Base-by-base conservation (phyloP, 1,284 basidiomycete genomes). In the Bondarzewia mesenterica region DNA sequence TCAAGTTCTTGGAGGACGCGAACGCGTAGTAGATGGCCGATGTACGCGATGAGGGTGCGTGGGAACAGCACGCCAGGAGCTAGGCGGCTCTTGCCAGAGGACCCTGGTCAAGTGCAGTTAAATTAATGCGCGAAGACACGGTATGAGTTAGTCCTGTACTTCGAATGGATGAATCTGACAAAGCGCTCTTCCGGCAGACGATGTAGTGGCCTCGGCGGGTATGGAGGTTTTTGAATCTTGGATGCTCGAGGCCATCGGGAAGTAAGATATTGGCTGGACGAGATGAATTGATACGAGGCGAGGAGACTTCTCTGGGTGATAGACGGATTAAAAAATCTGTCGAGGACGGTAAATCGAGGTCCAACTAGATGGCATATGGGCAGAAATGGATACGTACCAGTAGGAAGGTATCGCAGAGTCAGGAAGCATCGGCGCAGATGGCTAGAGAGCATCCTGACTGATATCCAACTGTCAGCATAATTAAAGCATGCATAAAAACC, bases 1-100 rank as follows among this genome's bases (percentile, higher is more conserved):
- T 81, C 71, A 4, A 89, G 62, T 58, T 89, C 87, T 59, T 89
- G 86, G 2, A 89, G 64, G 14, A 87, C 74, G 18, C 86, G 79
- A 16, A 84, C 60, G 39, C 86, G 82, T 10, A 89, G 67, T 16
- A 84, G 68, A 57, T 87, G 81, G 1, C 65, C 64, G 35, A 85
- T 70, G 45, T 87, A 81, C 32, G 72, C 63, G 12, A 62, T 59
- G 3, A 32, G 29, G 29, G 29, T n/a, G 6, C 29, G 29, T 32
- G 29, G 10, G 29, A 32, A n/a, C n/a, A n/a, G n/a, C n/a, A n/a
- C n/a, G n/a, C n/a, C n/a, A n/a, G n/a, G n/a, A n/a, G n/a, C n/a
- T n/a, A n/a, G n/a, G n/a, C n/a, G n/a, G n/a, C n/a, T n/a, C n/a
- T n/a, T n/a, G n/a, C n/a, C n/a, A n/a, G n/a, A n/a, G n/a, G n/a